Conservation (phyloP, 1,284 basidiomycete species). For the Mycosarcoma mackinlayi region DNA sequence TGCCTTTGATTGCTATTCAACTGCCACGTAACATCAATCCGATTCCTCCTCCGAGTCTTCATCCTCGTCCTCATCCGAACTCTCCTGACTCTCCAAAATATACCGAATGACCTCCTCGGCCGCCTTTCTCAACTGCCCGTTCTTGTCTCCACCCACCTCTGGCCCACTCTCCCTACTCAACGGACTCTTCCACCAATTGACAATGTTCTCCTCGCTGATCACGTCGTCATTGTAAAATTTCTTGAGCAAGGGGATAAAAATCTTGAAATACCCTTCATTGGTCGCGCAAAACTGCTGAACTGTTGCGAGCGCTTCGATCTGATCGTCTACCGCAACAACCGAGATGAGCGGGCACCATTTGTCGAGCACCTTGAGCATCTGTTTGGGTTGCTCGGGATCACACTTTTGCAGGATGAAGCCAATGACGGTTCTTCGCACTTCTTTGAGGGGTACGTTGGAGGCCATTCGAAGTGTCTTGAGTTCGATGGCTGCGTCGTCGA, state of each 20-base stretch:
- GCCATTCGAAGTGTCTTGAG: conserved; percentile 94
- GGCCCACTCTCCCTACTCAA: conserved; percentile 18
- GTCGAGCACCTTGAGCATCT: conserved; percentile 61
- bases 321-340: conserved; percentile 66
- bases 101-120: conserved; percentile 69
- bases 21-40: neutral
- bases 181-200: conserved; percentile 68
- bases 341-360: conserved; percentile 69
- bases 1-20: neutral
- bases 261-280: conserved; percentile 58
- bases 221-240: conserved; percentile 70
- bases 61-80: conserved; percentile 64
- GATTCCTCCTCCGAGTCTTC: conserved; percentile 26
- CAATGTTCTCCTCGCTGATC: conserved; percentile 69
- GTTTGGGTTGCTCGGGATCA: conserved; percentile 50
- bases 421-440: conserved; percentile 82
- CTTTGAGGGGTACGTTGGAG: conserved; percentile 82
- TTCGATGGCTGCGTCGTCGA: conserved; percentile 90
- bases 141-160: conserved; percentile 53
- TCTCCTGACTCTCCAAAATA: conserved; percentile 68
- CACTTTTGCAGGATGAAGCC: conserved; percentile 66
- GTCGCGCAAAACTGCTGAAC: conserved; percentile 55
- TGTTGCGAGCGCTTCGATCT: conserved; percentile 67
- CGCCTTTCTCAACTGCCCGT: conserved; percentile 65
- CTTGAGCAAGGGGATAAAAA: conserved; percentile 69